Evolutionary conservation across 2,329 filamentous ascomycete species (phyloP).

Genomic region (Endothia cerciana): DNA sequence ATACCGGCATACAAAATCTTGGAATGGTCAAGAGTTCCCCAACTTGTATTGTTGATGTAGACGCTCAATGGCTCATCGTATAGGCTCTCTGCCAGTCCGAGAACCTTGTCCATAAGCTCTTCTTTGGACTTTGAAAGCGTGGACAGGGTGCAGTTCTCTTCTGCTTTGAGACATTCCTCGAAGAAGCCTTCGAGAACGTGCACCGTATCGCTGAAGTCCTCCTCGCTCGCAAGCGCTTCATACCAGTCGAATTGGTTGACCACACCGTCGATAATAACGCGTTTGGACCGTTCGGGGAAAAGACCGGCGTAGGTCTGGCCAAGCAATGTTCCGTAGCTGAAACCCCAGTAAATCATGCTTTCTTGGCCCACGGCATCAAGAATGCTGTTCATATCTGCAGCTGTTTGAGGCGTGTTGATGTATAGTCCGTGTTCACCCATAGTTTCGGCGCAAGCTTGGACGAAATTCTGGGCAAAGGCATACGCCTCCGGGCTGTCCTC

Average conservation of each 20-base stretch:
- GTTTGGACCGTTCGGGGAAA: slow-evolving; percentile 40
- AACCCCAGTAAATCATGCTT: slow-evolving; percentile 46
- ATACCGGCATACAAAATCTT: slow-evolving; percentile 42
- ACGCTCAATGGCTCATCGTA: slow-evolving; percentile 44
- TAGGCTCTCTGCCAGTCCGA: slow-evolving; percentile 40
- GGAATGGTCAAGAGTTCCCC: slow-evolving; percentile 44
- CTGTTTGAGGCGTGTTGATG: slow-evolving; percentile 54
- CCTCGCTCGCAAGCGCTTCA: slow-evolving; percentile 41
- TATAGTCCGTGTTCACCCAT: slow-evolving; percentile 50
- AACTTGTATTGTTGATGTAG: slow-evolving; percentile 47
- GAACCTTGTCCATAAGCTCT: slow-evolving; percentile 39
- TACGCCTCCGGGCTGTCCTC: slow-evolving; percentile 45
- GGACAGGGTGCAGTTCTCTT: slow-evolving; percentile 48
- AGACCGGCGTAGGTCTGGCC: slow-evolving; percentile 46
- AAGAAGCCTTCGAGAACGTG: slow-evolving; percentile 47
- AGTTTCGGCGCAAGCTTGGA: slow-evolving; percentile 46
- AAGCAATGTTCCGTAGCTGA: slow-evolving; percentile 45
- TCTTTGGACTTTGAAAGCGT: slow-evolving; percentile 42
- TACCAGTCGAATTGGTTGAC: slow-evolving; percentile 46
- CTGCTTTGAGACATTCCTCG: slow-evolving; percentile 52
- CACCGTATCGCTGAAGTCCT: slow-evolving; percentile 48
- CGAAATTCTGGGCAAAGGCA: slow-evolving; percentile 47
- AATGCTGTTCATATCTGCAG: slow-evolving; percentile 56
- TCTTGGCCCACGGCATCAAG: slow-evolving; percentile 47
- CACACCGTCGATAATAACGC: slow-evolving; percentile 44